Conservation (phyloP, 2,329 filamentous ascomycete genomes). For the Microsporum audouinii region DNA sequence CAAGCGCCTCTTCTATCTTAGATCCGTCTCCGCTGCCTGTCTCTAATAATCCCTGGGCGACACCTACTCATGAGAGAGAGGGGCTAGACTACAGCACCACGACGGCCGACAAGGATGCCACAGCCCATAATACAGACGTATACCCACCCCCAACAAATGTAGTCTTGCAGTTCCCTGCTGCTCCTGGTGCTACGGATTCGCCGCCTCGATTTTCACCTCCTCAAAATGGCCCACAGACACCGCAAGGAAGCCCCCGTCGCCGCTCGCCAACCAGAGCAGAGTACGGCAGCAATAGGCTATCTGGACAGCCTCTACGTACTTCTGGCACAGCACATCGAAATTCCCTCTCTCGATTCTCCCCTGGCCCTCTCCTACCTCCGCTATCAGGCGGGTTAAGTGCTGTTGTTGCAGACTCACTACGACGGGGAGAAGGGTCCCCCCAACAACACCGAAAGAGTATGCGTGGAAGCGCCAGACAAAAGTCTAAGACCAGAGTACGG, state of each 20-base stretch:
- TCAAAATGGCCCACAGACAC: constrained; percentile 11
- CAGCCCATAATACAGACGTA: constrained; percentile 17
- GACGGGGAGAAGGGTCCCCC: constrained; percentile 42
- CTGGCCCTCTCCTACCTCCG: constrained; percentile 49
- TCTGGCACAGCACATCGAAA: constrained; percentile 32
- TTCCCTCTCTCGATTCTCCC: constrained; percentile 44
- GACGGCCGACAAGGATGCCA: constrained; percentile 6
- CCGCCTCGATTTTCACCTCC: constrained; percentile 11
- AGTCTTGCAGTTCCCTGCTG: constrained; percentile 30
- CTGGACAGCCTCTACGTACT: constrained; percentile 19
- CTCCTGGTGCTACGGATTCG: constrained; percentile 25
- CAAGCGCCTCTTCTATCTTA: constrained; percentile 23
- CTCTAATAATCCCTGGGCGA: constrained; percentile 31
- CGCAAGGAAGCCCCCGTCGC: constrained; percentile 13
- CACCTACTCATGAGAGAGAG: constrained; percentile 10
- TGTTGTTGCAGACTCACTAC: constrained; percentile 53
- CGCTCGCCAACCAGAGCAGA: constrained; percentile 14
- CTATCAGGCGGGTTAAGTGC: constrained; percentile 45
- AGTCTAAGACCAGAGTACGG: background rate
- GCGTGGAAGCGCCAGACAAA: background rate
- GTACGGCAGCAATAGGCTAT: constrained; percentile 15
- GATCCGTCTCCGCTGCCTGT: constrained; percentile 23
- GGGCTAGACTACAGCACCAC: background rate
- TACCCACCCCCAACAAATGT: constrained; percentile 23
- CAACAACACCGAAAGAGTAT: constrained; percentile 6